Evolutionary conservation across 371 early-diverging fungal genomes (phyloP).

Genomic region (Mortierella sp.): DNA sequence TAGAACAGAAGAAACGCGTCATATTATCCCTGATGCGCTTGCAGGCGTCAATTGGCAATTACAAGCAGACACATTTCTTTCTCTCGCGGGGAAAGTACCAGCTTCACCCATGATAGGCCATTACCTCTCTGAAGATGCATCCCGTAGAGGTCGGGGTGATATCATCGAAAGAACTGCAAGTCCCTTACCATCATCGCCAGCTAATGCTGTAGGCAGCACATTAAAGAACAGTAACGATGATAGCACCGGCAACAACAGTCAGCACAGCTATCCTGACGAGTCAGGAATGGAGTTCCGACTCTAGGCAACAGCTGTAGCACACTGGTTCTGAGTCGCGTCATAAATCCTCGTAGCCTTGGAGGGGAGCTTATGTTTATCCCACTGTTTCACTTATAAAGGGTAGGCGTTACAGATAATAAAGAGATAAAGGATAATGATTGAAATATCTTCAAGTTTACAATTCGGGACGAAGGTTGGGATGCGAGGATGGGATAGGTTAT

Average conservation of each 20-base stretch:
- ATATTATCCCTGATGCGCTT: constrained; percentile 40
- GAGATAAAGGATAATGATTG: too few species aligned
- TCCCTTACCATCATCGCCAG: constrained; percentile 21
- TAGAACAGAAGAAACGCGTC: constrained; percentile 68
- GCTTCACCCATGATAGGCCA: constrained; percentile 47
- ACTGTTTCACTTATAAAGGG: neutral
- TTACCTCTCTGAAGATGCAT: constrained; percentile 33
- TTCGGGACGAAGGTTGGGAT: too few species aligned
- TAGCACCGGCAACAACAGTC: neutral
- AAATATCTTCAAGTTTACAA: too few species aligned
- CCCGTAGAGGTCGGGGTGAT: constrained; percentile 6
- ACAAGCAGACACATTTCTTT: constrained; percentile 31
- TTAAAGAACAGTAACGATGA: neutral
- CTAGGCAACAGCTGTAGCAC: neutral
- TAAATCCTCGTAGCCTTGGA: neutral
- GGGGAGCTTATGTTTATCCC: neutral
- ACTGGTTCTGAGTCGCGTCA: neutral
- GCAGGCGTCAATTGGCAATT: constrained; percentile 41
- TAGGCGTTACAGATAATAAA: neutral
- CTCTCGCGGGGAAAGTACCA: constrained; percentile 40
- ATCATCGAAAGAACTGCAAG: constrained; percentile 8
- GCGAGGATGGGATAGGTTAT: too few species aligned
- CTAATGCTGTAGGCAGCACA: constrained; percentile 1
- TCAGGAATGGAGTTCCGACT: neutral
- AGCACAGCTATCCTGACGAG: neutral